Evolutionary conservation across 2,329 filamentous ascomycete genomes (phyloP).

Genomic region (Bipolaris zeicola): DNA sequence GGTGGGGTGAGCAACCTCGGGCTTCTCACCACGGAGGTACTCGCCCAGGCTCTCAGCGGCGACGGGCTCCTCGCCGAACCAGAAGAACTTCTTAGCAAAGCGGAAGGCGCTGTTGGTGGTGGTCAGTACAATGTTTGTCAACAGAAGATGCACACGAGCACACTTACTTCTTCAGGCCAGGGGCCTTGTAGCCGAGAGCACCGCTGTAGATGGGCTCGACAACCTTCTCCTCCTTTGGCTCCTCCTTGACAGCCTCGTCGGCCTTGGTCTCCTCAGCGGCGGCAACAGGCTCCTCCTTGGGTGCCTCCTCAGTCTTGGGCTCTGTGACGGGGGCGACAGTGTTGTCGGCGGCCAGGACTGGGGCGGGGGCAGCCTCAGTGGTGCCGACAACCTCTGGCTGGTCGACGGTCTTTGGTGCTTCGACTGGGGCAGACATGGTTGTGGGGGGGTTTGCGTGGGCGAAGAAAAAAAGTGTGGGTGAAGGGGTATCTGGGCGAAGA

Average conservation of each 20-base stretch:
- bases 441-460: conserved; percentile 6
- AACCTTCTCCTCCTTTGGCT: conserved; percentile 54
- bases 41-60: conserved; percentile 73
- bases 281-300: conserved; percentile 42
- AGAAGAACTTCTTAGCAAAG: conserved; percentile 90
- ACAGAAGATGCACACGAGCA: neutral
- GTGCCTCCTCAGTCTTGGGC: conserved; percentile 50
- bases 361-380: conserved; percentile 44
- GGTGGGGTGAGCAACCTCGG: conserved; percentile 75
- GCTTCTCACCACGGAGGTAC: conserved; percentile 90
- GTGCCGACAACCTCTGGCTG: conserved; percentile 36
- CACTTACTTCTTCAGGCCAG: conserved; percentile 88
- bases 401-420: conserved; percentile 72
- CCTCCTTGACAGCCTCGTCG: conserved; percentile 42
- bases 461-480: conserved; percentile 11
- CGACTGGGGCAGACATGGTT: conserved; percentile 68
- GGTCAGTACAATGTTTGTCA: conserved; percentile 14
- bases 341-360: conserved; percentile 41
- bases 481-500: conserved; percentile 14
- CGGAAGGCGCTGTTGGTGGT: conserved; percentile 72
- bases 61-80: conserved; percentile 67
- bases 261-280: conserved; percentile 37
- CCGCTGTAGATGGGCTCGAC: conserved; percentile 79
- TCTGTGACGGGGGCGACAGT: conserved; percentile 51
- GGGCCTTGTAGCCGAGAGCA: conserved; percentile 85